Percentiles rank a stretch among this genome's conserved stretches.
Conservation (phyloP, 2,329 filamentous ascomycete species). For the Cladorrhinum sp. region DNA sequence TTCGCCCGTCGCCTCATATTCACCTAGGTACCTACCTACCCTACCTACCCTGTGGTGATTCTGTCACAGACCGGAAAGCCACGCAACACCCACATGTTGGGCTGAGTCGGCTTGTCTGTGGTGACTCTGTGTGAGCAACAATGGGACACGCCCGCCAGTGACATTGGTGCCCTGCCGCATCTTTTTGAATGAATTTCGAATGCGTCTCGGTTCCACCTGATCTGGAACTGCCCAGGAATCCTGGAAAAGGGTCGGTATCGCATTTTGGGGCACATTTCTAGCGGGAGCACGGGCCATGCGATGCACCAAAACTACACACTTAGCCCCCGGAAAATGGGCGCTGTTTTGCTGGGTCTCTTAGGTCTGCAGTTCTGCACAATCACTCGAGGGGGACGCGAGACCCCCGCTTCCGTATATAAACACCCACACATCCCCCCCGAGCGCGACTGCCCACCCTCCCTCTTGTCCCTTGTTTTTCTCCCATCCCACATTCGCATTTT, state of each 20-base stretch:
- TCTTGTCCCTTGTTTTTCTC: conserved; percentile 41
- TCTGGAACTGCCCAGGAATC: neutral
- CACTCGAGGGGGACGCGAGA: conserved; percentile 52
- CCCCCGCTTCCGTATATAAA: conserved; percentile 59
- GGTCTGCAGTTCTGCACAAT: conserved; percentile 26
- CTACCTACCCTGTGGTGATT: too few species aligned
- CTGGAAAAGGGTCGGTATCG: neutral
- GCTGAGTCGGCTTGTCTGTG: conserved; percentile 15
- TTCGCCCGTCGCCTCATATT: conserved; percentile 1
- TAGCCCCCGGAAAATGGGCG: conserved; percentile 21
- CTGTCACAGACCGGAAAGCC: too few species aligned
- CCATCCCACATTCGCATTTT: conserved; percentile 29
- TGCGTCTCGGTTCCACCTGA: neutral
- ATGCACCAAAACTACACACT: conserved; percentile 9
- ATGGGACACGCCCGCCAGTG: too few species aligned
- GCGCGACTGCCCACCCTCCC: conserved; percentile 46
- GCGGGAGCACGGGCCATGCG: conserved; percentile 20
- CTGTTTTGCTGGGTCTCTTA: conserved; percentile 24
- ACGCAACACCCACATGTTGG: conserved; percentile 10
- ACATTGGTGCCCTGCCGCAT: conserved; percentile 16
- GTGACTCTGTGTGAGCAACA: conserved; percentile 3
- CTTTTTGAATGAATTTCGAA: conserved; percentile 1
- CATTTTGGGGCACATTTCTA: conserved; percentile 7
- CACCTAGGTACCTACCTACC: too few species aligned
- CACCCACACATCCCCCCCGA: conserved; percentile 50